Percentiles rank a stretch among this genome's conserved stretches.
Evolutionary conservation across 345 rosid species (phyloP).

Genomic region (Pugionium cornutum): DNA sequence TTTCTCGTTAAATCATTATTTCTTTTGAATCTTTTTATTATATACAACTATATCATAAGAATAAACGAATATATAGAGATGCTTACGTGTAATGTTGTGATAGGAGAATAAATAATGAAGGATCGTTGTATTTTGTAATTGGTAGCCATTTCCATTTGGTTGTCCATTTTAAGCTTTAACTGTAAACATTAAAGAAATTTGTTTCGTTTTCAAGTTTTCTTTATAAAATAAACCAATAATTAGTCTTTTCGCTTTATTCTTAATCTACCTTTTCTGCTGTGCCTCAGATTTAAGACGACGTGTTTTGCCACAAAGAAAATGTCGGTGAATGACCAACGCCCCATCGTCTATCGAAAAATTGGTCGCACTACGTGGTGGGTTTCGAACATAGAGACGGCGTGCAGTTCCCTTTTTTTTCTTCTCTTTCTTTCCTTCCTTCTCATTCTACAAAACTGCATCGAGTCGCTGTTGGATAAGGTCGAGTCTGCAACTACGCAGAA

Average conservation of each 20-base stretch:
- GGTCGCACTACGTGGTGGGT: conserved; percentile 23
- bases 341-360: not conserved
- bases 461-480: conserved; percentile 37
- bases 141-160: conserved; percentile 22
- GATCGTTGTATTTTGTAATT: conserved; percentile 25
- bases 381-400: not conserved
- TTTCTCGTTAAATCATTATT: conserved; percentile 2
- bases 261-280: not conserved
- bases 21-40: conserved; percentile 14
- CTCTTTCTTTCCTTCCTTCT: not conserved
- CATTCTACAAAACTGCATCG: conserved; percentile 2
- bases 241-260: conserved; percentile 1
- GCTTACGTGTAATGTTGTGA: conserved; percentile 39
- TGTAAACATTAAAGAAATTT: conserved; percentile 32
- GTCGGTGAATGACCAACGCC: not conserved
- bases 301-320: not conserved
- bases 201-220: conserved; percentile 6
- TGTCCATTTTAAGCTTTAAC: conserved; percentile 21
- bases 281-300: not conserved
- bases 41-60: conserved; percentile 14
- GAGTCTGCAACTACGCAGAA: conserved; percentile 10
- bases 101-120: conserved; percentile 25
- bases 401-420: conserved; percentile 11
- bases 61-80: conserved; percentile 21
- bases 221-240: not conserved